Base-by-base conservation (phyloP, 163 green algal genomes). In the Volvox carteri region DNA sequence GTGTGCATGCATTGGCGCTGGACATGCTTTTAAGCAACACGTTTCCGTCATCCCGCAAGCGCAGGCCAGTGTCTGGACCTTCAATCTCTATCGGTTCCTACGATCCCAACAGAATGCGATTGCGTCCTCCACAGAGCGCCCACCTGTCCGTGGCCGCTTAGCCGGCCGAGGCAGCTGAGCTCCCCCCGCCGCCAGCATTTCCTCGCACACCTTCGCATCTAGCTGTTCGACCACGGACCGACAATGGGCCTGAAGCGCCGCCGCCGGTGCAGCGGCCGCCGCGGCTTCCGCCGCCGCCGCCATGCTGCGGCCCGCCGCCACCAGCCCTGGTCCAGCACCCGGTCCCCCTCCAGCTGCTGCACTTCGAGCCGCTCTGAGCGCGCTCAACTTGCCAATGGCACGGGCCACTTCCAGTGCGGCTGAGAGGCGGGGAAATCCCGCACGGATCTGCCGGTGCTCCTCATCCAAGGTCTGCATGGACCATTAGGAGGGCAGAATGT, bases 91-190 rank as follows among this genome's bases (percentile, higher is more conserved):
- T n/a, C n/a, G n/a, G n/a, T n/a, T n/a, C n/a, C n/a, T n/a, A n/a
- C n/a, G n/a, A n/a, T n/a, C n/a, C n/a, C n/a, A n/a, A n/a, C n/a
- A n/a, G n/a, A n/a, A n/a, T n/a, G n/a, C n/a, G n/a, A n/a, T n/a
- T n/a, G n/a, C n/a, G n/a, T n/a, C n/a, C n/a, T n/a, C n/a, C n/a
- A n/a, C n/a, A n/a, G n/a, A n/a, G n/a, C n/a, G 48, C 77, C 12
- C 77, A 85, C 54, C 77, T 21, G 52, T 81, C 46, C 83, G 52
- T 37, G 58, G 68, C 37, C 83, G 67, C 48, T 88, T 88, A 25
- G 44, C 30, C 42, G 14, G 18, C 42, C 80, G 80, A 41, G 58
- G 62, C 80, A 35, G 41, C 33, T 28, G 54, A 35, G 33, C 77
- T 6, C 25, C 54, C 12, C 30, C 81, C 19, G 65, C 65, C 48